phyloP scores from a whole-genome alignment of 148 eudicot genomes.

The Polygonum aviculare region DNA sequence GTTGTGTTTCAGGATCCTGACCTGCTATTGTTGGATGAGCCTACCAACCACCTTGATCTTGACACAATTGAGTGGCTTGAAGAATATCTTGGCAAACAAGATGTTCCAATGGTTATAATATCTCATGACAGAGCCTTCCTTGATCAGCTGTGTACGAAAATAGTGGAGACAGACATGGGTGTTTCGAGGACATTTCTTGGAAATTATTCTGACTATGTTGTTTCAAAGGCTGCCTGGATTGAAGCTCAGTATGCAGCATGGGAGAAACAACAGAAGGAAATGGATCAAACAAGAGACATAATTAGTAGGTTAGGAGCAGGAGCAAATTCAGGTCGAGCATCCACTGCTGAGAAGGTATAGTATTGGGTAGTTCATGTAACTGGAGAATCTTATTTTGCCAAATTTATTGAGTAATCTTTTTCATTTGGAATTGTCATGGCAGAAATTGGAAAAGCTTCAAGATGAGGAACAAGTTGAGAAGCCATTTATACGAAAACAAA shows the following conservation, averaged over 20 bases:
- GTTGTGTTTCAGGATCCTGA: constrained; percentile 70
- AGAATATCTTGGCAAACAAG: constrained; percentile 64
- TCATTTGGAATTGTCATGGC: not conserved
- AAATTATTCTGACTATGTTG: constrained; percentile 74
- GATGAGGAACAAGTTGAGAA: constrained; percentile 87
- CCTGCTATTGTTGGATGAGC: constrained; percentile 86
- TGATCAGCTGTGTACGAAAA: constrained; percentile 93
- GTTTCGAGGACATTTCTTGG: constrained; percentile 78
- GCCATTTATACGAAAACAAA: constrained; percentile 92
- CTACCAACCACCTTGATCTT: constrained; percentile 97
- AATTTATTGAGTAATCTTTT: not conserved
- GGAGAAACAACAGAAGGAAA: constrained; percentile 97
- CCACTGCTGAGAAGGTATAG: constrained; percentile 84
- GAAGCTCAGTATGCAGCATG: constrained; percentile 90
- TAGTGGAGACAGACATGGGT: constrained; percentile 98
- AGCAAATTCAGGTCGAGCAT: constrained; percentile 79
- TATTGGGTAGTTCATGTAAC: not conserved
- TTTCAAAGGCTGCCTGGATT: constrained; percentile 82
- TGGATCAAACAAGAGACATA: constrained; percentile 67
- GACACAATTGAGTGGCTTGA: constrained; percentile 98
- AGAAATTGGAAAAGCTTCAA: constrained; percentile 93
- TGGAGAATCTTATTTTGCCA: not conserved
- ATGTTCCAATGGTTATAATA: constrained; percentile 93
- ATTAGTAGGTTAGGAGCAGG: constrained; percentile 73
- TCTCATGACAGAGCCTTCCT: constrained; percentile 99